Evolutionary conservation across 2,329 filamentous ascomycete species (phyloP).

Genomic region (Botrytis porri): DNA sequence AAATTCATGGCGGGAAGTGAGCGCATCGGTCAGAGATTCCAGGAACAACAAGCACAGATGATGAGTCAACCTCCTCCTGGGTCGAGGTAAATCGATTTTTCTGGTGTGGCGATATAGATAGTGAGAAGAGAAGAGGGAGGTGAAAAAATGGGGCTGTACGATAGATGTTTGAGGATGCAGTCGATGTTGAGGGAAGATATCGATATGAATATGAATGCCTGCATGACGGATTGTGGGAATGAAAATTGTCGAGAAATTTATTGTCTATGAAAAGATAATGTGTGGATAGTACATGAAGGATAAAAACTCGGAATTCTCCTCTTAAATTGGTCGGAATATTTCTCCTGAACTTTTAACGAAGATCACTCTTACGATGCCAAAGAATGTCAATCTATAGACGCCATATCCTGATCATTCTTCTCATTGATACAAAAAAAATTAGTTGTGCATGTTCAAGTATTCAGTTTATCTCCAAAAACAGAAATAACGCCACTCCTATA

Average conservation of each 20-base stretch:
- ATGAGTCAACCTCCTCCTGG: slow-evolving; percentile 40
- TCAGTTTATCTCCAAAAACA: neutral
- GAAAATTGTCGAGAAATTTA: neutral
- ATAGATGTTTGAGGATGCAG: neutral
- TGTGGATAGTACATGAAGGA: slow-evolving; percentile 1
- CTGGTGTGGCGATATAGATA: neutral
- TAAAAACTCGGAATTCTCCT: neutral
- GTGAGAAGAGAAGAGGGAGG: neutral
- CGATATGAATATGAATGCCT: neutral
- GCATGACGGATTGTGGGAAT: neutral
- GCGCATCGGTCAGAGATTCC: slow-evolving; percentile 87
- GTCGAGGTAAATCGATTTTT: slow-evolving; percentile 24
- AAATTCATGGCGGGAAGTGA: slow-evolving; percentile 93
- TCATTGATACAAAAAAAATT: slow-evolving; percentile 14
- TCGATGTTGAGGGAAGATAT: neutral
- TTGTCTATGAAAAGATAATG: neutral
- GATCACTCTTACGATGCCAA: neutral
- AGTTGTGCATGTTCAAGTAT: slow-evolving; percentile 3
- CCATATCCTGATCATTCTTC: neutral
- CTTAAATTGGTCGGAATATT: neutral
- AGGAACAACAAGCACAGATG: slow-evolving; percentile 63
- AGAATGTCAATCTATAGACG: neutral
- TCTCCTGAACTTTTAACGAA: neutral
- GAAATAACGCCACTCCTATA: slow-evolving; percentile 11
- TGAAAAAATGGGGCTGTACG: neutral